Percentiles rank a stretch among this genome's conserved stretches.
Conservation (phyloP, 2,329 filamentous ascomycete genomes). For the Trichophyton rubrum region DNA sequence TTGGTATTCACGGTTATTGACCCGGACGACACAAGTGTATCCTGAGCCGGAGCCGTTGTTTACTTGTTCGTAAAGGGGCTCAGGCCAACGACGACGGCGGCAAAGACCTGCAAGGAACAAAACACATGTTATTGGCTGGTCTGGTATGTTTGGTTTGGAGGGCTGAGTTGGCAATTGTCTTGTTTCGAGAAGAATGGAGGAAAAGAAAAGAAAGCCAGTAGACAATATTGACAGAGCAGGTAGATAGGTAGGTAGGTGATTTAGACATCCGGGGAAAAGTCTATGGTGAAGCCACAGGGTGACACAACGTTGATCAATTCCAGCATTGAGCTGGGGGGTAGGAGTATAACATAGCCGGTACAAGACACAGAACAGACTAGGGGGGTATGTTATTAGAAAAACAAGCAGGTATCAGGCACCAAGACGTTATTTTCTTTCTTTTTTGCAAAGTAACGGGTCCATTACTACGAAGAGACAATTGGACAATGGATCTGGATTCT, state of each 20-base stretch:
- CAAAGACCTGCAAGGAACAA: conserved; percentile 58
- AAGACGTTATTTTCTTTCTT: too few species aligned
- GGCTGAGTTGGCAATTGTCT: background rate
- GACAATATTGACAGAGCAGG: background rate
- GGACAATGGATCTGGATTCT: background rate
- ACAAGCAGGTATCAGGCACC: background rate
- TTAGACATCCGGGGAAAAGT: background rate
- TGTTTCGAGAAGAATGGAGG: background rate
- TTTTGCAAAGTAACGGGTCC: background rate
- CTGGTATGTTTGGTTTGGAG: background rate
- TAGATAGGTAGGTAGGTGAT: too few species aligned
- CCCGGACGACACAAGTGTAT: conserved; percentile 79
- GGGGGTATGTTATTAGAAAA: background rate
- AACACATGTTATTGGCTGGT: conserved; percentile 28
- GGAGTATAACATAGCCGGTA: background rate
- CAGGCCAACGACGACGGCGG: conserved; percentile 83
- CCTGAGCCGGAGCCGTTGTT: conserved; percentile 52
- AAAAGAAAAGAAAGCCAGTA: background rate
- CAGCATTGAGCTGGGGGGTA: background rate
- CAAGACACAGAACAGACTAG: background rate
- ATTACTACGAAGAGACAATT: background rate
- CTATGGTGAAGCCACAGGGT: background rate
- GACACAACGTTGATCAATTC: background rate
- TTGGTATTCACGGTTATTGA: conserved; percentile 94
- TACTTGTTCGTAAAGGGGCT: conserved; percentile 79